These are phyloP conservation scores for Magnolia kwangsiensis DNA, from an alignment of 164 flowering plant genomes.

Conservation along the genomic window DNA sequence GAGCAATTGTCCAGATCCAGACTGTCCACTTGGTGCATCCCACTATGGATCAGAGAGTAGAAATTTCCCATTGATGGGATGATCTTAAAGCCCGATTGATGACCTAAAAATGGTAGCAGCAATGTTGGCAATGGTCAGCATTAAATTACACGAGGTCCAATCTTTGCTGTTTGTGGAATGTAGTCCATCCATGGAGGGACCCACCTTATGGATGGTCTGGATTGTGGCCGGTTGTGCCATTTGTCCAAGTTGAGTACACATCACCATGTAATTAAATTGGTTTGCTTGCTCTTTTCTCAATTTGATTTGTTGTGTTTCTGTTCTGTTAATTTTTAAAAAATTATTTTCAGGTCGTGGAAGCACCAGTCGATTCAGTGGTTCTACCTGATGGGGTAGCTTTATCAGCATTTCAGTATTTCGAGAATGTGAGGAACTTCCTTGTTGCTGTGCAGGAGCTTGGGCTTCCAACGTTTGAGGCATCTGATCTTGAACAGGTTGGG, in stretches of 20 bases:
- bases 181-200: no score
- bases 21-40: not conserved
- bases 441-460: conserved; percentile 82
- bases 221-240: not conserved
- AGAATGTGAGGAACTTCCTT: conserved; percentile 90
- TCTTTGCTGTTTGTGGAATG: not conserved
- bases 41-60: not conserved
- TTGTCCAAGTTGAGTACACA: not conserved
- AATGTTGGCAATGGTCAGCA: not conserved
- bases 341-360: conserved; percentile 75
- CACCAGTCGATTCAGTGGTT: conserved; percentile 64
- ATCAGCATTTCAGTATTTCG: conserved; percentile 93
- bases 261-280: not conserved
- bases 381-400: conserved; percentile 94
- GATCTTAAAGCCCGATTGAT: not conserved
- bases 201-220: not conserved
- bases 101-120: not conserved
- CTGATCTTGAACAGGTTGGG: conserved; percentile 92
- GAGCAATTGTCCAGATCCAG: not conserved
- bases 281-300: not conserved
- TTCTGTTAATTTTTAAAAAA: not conserved
- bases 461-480: conserved; percentile 91
- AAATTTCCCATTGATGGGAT: not conserved
- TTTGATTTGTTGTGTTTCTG: not conserved
- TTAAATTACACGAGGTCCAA: not conserved